Evolutionary conservation across 2,329 filamentous ascomycete genomes (phyloP), one percentile per base, ranked within the genome.

Genomic region (Pseudogymnoascus verrucosus): DNA sequence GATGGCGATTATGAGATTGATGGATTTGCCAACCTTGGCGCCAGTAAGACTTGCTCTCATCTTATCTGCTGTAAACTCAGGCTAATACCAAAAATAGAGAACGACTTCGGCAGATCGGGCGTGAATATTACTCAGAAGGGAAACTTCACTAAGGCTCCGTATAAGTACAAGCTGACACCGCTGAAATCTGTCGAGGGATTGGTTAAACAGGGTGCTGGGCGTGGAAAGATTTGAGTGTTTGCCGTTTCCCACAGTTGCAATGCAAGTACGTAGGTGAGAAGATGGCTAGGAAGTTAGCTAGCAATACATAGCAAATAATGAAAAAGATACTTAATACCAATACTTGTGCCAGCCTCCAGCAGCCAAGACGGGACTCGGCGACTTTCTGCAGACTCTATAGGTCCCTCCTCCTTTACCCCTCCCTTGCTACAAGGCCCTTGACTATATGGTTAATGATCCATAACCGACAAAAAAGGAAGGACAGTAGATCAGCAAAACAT

Each of bases 1-100:
- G 81, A 80, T 10, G 82, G 81, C 1, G 82, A 84, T 59, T 77
- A 78, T 67, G 81, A 84, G 69, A 72, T 83, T 26, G 81, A 84
- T 66, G 81, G 81, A 0, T 84, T 75, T 68, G 81, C 79, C 3
- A 84, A 84, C 65, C 71, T 83, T 14, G 82, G 81, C 23, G 78
- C 80, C 2, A 76, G 80, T 81, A 71, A 71, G 79, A 77, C 3
- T 19, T 62, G 14, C 37, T 40, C 2, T 12, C 61, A 16, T 23
- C 3, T 6, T 4, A 11, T 51, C 0, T 42, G 16, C 7, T 34
- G 51, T 57, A 3, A 12, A 34, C 5, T 16, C 10, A 19, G 6
- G 26, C 51, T 57, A 57, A 60, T 1, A 34, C 10, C 11, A 8
- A n/a, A 0, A 4, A 5, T 67, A 74, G 75, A 72, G 65, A 78